Base-by-base conservation (phyloP, 1,284 basidiomycete species). In the Somion occarium region DNA sequence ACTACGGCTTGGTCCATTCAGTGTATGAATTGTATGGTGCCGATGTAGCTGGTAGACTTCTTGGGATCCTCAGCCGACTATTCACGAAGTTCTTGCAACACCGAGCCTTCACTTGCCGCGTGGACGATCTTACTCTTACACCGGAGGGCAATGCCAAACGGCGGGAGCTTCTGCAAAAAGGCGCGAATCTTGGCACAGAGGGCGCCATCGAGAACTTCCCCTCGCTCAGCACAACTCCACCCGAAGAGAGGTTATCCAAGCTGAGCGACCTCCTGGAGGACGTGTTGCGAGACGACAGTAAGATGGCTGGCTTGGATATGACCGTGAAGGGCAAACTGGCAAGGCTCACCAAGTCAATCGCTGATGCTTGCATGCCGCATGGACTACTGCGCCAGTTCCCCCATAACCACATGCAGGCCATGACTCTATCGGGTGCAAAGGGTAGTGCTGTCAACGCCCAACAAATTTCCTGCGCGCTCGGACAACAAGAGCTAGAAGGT, bases 361-460 rank as follows among this genome's bases (percentile, higher is more conserved):
- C 93, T 19, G 86, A 95, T 64, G 79, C 84, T n/a, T 90, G 90
- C 63, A 82, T 99, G 61, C 97, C 97, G n/a, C 73, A 82, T 47
- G 90, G 90, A 46, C 82, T 99, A 37, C 76, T 91, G 56, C 91
- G 93, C 61, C 86, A 88, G 55, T 99, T 99, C 77, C 97, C 97
- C 24, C 85, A 94, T 67, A 99, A 99, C 73, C 90, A 99, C 81
- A 99, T 99, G 97, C 96, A 99, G 70, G 88, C 91, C 57, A 99
- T 99, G 97, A 98, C 96, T 3, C 83, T 93, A 51, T 98, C 97
- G 42, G 97, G 97, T 62, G 97, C 97, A 51, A 99, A 99, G 72
- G 97, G 97, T 55, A 96, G 92, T 59, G 88, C 91, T 25, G 96
- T 99, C 69, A 99, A 99, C 63, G 96, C 93, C 7, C 89, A 93